phyloP scores from a whole-genome alignment of 2,329 filamentous ascomycete species.

The Fusarium zealandicum region DNA sequence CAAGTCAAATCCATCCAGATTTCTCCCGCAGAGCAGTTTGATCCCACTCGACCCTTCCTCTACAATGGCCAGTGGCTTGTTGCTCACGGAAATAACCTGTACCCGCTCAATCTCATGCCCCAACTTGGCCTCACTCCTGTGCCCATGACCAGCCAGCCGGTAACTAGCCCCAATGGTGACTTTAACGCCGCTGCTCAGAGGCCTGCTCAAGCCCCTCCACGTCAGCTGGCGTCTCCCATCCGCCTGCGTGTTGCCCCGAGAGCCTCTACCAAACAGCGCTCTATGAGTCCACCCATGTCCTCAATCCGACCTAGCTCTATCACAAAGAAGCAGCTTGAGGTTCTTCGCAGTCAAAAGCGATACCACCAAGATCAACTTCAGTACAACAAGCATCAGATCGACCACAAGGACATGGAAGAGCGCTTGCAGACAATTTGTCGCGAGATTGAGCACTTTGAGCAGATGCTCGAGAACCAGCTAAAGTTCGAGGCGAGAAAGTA shows the following conservation, averaged over 20 bases:
- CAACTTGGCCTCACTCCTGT: slow-evolving; percentile 39
- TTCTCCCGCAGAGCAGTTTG: slow-evolving; percentile 55
- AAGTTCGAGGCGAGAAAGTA: slow-evolving; percentile 55
- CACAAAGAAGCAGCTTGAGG: slow-evolving; percentile 63
- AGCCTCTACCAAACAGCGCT: background rate
- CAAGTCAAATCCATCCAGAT: slow-evolving; percentile 45
- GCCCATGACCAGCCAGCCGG: slow-evolving; percentile 29
- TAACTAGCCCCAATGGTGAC: slow-evolving; percentile 13
- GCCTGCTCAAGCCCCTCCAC: slow-evolving; percentile 7
- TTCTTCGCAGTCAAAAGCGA: slow-evolving; percentile 60
- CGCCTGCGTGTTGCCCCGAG: background rate
- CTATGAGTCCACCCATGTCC: slow-evolving; percentile 56
- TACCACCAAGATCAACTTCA: slow-evolving; percentile 65
- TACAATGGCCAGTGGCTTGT: slow-evolving; percentile 56
- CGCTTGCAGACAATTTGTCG: slow-evolving; percentile 50
- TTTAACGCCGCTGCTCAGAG: slow-evolving; percentile 3
- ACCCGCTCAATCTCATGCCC: slow-evolving; percentile 24
- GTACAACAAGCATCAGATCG: slow-evolving; percentile 69
- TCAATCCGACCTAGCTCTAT: slow-evolving; percentile 68
- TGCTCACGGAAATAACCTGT: slow-evolving; percentile 41
- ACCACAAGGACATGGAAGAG: slow-evolving; percentile 60
- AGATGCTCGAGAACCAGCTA: slow-evolving; percentile 53
- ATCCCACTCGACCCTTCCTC: slow-evolving; percentile 54
- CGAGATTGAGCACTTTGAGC: slow-evolving; percentile 60
- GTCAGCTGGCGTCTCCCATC: slow-evolving; percentile 9